phyloP scores from a whole-genome alignment of 1,284 basidiomycete species.

The Apiotrichum montevideense region DNA sequence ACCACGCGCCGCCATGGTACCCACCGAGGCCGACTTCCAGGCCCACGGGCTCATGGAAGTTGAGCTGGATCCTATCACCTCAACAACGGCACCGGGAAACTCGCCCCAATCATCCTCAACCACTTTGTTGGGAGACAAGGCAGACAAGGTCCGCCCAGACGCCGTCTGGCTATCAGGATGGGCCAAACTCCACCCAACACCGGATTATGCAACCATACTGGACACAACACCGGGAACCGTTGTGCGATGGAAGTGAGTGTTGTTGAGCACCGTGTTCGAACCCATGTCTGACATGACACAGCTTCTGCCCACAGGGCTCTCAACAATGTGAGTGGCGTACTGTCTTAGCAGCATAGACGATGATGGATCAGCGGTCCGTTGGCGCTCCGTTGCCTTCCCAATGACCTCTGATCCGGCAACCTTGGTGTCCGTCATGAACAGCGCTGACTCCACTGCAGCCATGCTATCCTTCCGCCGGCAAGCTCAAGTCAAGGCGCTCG shows the following conservation, averaged over 20 bases:
- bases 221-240: not conserved
- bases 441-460: not conserved
- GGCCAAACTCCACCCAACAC: constrained; percentile 8
- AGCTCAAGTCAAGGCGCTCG: constrained; percentile 24
- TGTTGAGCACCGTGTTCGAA: no score
- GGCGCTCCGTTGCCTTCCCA: no score
- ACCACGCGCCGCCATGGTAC: not conserved
- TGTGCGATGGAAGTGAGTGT: constrained; percentile 14
- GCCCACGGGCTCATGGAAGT: not conserved
- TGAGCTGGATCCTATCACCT: not conserved
- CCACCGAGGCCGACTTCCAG: not conserved
- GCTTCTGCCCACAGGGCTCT: constrained; percentile 11
- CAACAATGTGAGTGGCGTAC: no score
- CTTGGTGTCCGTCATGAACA: no score
- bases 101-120: no score
- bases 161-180: constrained; percentile 10
- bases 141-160: not conserved
- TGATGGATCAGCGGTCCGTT: no score
- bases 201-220: constrained; percentile 14
- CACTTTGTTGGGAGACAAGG: no score
- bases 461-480: constrained; percentile 20
- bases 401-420: no score
- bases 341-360: no score
- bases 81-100: not conserved
- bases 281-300: not conserved